Conservation (phyloP, 176 grass and related monocot species). For the Cenchrus americanus region DNA sequence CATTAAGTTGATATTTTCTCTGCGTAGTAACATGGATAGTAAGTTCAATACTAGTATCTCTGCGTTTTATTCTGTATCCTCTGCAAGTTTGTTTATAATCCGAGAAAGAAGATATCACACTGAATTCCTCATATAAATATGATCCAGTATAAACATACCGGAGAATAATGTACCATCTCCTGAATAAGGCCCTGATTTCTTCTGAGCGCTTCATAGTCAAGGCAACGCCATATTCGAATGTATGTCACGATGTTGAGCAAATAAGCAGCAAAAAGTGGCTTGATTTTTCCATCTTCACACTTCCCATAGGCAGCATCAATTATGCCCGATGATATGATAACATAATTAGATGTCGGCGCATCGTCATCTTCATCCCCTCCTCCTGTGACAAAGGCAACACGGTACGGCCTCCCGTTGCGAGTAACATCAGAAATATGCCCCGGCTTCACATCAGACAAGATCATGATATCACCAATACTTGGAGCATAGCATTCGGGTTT, state of each 20-base stretch:
- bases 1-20: not conserved
- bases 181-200: slow-evolving; percentile 46
- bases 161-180: slow-evolving; percentile 22
- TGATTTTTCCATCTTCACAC: not conserved
- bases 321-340: slow-evolving; percentile 38
- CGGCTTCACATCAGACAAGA: slow-evolving; percentile 43
- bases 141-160: slow-evolving; percentile 42
- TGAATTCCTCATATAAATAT: not conserved
- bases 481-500: slow-evolving; percentile 41
- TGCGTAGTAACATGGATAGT: too few species aligned
- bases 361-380: slow-evolving; percentile 51
- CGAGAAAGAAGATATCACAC: not conserved
- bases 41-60: not conserved
- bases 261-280: slow-evolving; percentile 51
- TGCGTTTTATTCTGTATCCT: slow-evolving; percentile 8
- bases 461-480: slow-evolving; percentile 62
- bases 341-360: slow-evolving; percentile 34
- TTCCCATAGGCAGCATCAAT: slow-evolving; percentile 38
- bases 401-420: slow-evolving; percentile 34
- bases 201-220: slow-evolving; percentile 32
- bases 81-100: slow-evolving; percentile 1
- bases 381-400: slow-evolving; percentile 39
- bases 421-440: slow-evolving; percentile 43
- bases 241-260: slow-evolving; percentile 69
- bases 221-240: slow-evolving; percentile 55